Conservation (phyloP, 441 rosid genomes). For the Populus hybrid region DNA sequence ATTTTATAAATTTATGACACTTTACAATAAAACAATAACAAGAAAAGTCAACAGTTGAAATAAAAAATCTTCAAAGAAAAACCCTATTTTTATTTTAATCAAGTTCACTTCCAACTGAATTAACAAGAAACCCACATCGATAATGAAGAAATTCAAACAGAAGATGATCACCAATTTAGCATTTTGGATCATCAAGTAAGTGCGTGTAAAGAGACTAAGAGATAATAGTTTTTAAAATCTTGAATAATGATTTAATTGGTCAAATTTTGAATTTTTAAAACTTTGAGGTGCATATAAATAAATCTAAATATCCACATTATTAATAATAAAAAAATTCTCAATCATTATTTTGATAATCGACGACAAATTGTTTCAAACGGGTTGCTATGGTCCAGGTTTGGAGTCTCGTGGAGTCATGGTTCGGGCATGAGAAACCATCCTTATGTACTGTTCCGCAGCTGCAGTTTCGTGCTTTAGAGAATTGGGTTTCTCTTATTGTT, state of each 20-base stretch:
- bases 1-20: too few species aligned
- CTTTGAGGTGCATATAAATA: too few species aligned
- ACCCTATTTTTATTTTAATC: slow-evolving; percentile 28
- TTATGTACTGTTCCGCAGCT: neutral
- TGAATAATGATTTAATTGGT: too few species aligned
- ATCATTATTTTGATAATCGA: slow-evolving; percentile 17
- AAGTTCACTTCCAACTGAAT: slow-evolving; percentile 26
- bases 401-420: slow-evolving; percentile 55
- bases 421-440: slow-evolving; percentile 71
- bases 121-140: slow-evolving; percentile 25
- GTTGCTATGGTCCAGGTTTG: slow-evolving; percentile 26
- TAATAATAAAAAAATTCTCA: neutral
- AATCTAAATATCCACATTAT: too few species aligned
- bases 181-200: slow-evolving; percentile 52
- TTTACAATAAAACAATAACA: too few species aligned
- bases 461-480: slow-evolving; percentile 2
- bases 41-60: too few species aligned
- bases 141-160: slow-evolving; percentile 25
- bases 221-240: slow-evolving; percentile 22
- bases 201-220: slow-evolving; percentile 65
- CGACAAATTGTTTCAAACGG: slow-evolving; percentile 36
- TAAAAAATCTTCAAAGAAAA: too few species aligned
- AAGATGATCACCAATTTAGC: slow-evolving; percentile 62
- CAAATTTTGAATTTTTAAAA: too few species aligned
- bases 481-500: neutral